Conservation (phyloP, 2,329 filamentous ascomycete species). For the Aspergillus carbonarius region DNA sequence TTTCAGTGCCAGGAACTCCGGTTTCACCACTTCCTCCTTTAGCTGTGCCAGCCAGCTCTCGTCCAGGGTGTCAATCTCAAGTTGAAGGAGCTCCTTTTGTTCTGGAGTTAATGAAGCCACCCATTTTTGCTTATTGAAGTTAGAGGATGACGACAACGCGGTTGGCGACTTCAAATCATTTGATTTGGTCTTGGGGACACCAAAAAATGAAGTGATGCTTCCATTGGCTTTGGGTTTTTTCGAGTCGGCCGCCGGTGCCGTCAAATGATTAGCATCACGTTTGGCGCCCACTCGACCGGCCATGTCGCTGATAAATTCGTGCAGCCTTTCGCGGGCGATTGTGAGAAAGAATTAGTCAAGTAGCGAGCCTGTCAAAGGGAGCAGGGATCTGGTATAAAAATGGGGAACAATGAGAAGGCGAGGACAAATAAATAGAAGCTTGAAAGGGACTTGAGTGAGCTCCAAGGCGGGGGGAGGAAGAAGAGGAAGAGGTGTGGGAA, state of each 20-base stretch:
- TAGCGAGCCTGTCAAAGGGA: background rate
- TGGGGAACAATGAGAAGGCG: background rate
- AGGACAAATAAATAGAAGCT: background rate
- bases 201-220: slow-evolving; percentile 89
- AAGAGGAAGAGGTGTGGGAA: background rate
- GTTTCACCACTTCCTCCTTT: slow-evolving; percentile 77
- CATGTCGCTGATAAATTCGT: slow-evolving; percentile 21
- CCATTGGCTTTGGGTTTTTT: slow-evolving; percentile 74
- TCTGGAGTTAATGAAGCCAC: slow-evolving; percentile 74
- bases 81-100: slow-evolving; percentile 74
- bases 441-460: background rate
- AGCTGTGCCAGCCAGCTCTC: slow-evolving; percentile 87
- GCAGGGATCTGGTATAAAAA: background rate
- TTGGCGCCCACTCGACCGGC: slow-evolving; percentile 52
- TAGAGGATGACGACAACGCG: slow-evolving; percentile 36
- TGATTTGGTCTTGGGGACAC: slow-evolving; percentile 58
- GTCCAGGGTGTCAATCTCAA: slow-evolving; percentile 90
- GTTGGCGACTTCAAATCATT: slow-evolving; percentile 27
- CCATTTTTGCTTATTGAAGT: slow-evolving; percentile 91
- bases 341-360: background rate
- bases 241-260: slow-evolving; percentile 46
- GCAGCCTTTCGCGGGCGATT: background rate
- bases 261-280: slow-evolving; percentile 60
- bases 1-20: slow-evolving; percentile 85
- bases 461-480: background rate